Conservation (phyloP, 306 rosid species). For the Crotalaria pallida region DNA sequence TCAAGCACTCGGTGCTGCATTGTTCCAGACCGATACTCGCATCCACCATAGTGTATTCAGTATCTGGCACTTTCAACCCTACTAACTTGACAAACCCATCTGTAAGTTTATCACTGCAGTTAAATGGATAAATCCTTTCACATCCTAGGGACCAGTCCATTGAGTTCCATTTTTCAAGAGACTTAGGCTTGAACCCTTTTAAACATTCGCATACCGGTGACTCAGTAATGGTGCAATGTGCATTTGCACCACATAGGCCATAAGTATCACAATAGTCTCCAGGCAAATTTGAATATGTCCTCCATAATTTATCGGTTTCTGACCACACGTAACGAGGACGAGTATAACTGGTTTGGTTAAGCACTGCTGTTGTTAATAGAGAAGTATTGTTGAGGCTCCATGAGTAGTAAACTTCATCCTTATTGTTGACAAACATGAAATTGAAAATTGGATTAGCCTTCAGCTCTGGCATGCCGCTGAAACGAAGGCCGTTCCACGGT, state of each 20-base stretch:
- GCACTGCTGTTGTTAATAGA: not conserved
- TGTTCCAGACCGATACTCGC: not conserved
- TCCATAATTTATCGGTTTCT: not conserved
- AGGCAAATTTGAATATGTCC: not conserved
- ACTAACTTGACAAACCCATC: not conserved
- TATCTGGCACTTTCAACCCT: conserved; percentile 24
- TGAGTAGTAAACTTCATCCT: not conserved
- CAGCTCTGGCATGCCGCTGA: conserved; percentile 11
- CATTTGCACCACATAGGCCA: conserved; percentile 7
- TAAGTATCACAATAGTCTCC: not conserved
- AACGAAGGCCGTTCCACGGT: conserved; percentile 26
- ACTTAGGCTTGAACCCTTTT: conserved; percentile 11
- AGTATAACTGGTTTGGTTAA: not conserved
- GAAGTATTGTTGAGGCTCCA: not conserved
- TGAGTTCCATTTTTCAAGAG: not conserved
- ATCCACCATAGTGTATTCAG: not conserved
- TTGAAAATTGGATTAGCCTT: not conserved
- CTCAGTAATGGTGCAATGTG: not conserved
- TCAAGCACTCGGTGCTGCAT: conserved; percentile 18
- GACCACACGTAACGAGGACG: conserved; percentile 5
- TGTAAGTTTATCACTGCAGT: not conserved
- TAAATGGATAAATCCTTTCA: not conserved
- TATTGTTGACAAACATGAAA: not conserved
- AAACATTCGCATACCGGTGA: conserved; percentile 21
- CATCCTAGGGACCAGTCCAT: conserved; percentile 13